Percentiles rank a stretch among this genome's conserved stretches.
Conservation (phyloP, 805 yeast species). For the Barnettozyma vustinii region DNA sequence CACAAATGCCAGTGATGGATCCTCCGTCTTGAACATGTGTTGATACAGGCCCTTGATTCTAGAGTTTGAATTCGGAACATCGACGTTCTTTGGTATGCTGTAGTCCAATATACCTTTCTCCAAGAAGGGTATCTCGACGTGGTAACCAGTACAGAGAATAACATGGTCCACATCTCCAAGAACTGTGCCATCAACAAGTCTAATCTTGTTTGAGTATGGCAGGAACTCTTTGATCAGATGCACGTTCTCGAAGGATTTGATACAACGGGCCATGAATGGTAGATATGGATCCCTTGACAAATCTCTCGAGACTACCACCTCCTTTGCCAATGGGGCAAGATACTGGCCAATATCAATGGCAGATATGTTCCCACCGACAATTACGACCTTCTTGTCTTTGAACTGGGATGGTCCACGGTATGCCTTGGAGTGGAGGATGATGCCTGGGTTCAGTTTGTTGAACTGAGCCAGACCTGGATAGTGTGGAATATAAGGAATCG, state of each 20-base stretch:
- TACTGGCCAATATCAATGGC: constrained; percentile 43
- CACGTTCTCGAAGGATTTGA: constrained; percentile 23
- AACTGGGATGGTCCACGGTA: constrained; percentile 39
- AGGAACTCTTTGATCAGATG: constrained; percentile 25
- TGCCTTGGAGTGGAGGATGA: constrained; percentile 46
- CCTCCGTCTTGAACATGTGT: constrained; percentile 40
- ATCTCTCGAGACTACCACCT: constrained; percentile 61
- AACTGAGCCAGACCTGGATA: constrained; percentile 43
- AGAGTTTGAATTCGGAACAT: constrained; percentile 22
- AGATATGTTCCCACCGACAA: constrained; percentile 41
- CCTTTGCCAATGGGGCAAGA: constrained; percentile 30
- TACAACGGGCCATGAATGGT: constrained; percentile 31
- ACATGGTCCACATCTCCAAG: constrained; percentile 33
- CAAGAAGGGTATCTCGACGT: constrained; percentile 34
- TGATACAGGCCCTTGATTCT: constrained; percentile 38
- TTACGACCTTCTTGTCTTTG: constrained; percentile 34
- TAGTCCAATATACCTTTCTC: constrained; percentile 22
- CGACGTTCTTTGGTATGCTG: constrained; percentile 21
- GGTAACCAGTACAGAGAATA: constrained; percentile 41
- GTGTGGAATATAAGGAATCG: constrained; percentile 50
- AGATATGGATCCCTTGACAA: constrained; percentile 57
- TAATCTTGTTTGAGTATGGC: constrained; percentile 25
- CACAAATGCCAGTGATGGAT: constrained; percentile 41
- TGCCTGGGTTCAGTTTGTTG: constrained; percentile 35
- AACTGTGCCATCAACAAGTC: constrained; percentile 30